A percentile compares a stretch with the other conserved stretches of the same genome.
Evolutionary conservation across 352 stramenopile species (phyloP).

Genomic region (Pythium grandisporangium): DNA sequence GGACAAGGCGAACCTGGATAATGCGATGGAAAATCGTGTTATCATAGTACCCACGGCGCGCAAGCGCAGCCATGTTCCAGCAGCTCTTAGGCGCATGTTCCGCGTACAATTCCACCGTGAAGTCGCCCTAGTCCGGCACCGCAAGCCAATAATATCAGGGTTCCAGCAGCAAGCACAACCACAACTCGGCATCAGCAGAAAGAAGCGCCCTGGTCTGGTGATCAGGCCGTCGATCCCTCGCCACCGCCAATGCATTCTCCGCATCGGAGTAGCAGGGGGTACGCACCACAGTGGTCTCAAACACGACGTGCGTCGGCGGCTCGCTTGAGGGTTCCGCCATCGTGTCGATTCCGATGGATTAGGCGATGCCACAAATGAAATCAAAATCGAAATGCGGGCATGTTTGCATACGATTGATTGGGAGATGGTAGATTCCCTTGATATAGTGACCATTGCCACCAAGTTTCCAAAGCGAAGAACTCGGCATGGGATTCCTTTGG

Average conservation of each 20-base stretch:
- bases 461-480: no score
- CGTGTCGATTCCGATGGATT: no score
- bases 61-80: slow-evolving; percentile 90
- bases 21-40: slow-evolving; percentile 95
- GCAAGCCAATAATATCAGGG: neutral
- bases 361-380: no score
- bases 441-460: no score
- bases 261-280: slow-evolving; percentile 2
- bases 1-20: slow-evolving; percentile 84
- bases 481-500: no score
- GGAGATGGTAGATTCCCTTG: no score
- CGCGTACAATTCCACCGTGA: slow-evolving; percentile 92
- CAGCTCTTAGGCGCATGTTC: slow-evolving; percentile 90
- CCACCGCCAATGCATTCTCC: neutral
- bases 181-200: no score
- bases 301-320: slow-evolving; percentile 70
- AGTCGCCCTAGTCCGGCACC: slow-evolving; percentile 43
- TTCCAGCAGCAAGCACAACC: no score
- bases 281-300: slow-evolving; percentile 76
- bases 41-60: slow-evolving; percentile 92
- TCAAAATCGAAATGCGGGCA: no score
- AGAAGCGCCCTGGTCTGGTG: no score
- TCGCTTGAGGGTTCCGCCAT: slow-evolving; percentile 10
- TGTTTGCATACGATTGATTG: no score
- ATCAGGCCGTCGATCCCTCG: no score